Percentiles rank a stretch among this genome's conserved stretches.
Evolutionary conservation across 2,329 filamentous ascomycete genomes (phyloP).

Genomic region (Lachnellula arida): DNA sequence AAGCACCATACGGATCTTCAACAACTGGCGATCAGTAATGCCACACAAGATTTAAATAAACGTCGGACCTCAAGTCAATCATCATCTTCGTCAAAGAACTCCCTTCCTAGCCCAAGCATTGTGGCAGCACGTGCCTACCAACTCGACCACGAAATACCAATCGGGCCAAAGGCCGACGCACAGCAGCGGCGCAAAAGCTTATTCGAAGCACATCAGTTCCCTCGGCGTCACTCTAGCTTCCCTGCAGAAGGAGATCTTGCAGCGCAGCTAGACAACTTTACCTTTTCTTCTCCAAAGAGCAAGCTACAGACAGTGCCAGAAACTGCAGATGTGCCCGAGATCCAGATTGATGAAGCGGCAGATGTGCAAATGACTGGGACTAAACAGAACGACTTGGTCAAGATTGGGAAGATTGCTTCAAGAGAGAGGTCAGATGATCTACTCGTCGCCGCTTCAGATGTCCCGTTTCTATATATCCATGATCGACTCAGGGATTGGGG

Average conservation of each 20-base stretch:
- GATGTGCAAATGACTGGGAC: not conserved
- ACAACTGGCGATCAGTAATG: conserved; percentile 6
- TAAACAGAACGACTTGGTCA: conserved; percentile 2
- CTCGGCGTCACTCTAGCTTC: conserved; percentile 18
- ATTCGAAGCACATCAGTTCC: conserved; percentile 12
- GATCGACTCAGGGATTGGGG: conserved; percentile 40
- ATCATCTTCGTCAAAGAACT: not conserved
- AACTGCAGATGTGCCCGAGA: conserved; percentile 1
- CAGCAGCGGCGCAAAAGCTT: conserved; percentile 16
- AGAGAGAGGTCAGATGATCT: conserved; percentile 5
- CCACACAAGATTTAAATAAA: not conserved
- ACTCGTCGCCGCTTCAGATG: conserved; percentile 11
- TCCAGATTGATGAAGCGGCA: conserved; percentile 5
- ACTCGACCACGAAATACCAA: conserved; percentile 15
- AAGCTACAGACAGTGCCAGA: conserved; percentile 15
- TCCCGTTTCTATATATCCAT: conserved; percentile 28
- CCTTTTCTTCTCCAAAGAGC: conserved; percentile 6
- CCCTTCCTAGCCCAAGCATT: conserved; percentile 24
- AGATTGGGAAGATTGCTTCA: not conserved
- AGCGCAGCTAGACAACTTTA: conserved; percentile 14
- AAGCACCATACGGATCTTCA: conserved; percentile 14
- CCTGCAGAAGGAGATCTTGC: conserved; percentile 3
- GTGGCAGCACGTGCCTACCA: conserved; percentile 25
- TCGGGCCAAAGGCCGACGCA: conserved; percentile 7
- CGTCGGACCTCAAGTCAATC: not conserved